Percentiles rank a stretch among this genome's conserved stretches.
Conservation (phyloP, 352 stramenopile genomes). For the Hyaloperonospora arabidopsidis region DNA sequence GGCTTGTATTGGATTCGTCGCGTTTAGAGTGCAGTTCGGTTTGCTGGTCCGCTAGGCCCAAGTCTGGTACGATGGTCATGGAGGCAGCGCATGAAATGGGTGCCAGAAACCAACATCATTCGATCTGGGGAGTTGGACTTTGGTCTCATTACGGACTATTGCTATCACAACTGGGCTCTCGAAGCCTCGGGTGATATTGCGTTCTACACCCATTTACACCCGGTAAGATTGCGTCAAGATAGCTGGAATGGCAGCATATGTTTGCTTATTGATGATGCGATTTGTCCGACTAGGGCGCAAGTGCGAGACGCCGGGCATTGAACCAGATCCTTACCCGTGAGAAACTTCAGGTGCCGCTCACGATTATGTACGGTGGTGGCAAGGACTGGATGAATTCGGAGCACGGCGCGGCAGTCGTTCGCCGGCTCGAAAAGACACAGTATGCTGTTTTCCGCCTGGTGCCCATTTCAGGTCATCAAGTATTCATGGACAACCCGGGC, state of each 20-base stretch:
- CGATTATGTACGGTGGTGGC: slow-evolving; percentile 70
- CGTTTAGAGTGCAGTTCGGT: slow-evolving; percentile 50
- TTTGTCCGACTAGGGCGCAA: slow-evolving; percentile 33
- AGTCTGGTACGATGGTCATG: slow-evolving; percentile 52
- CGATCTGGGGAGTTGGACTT: slow-evolving; percentile 63
- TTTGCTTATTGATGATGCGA: slow-evolving; percentile 5
- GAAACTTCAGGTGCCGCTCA: slow-evolving; percentile 58
- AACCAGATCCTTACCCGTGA: slow-evolving; percentile 42
- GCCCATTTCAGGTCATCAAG: slow-evolving; percentile 59
- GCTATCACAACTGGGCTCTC: slow-evolving; percentile 78
- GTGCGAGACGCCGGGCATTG: slow-evolving; percentile 42
- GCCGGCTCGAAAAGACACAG: slow-evolving; percentile 45
- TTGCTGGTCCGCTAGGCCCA: slow-evolving; percentile 50
- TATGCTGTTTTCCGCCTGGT: slow-evolving; percentile 66
- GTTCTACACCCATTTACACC: slow-evolving; percentile 70
- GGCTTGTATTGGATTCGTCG: slow-evolving; percentile 1
- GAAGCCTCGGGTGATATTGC: slow-evolving; percentile 62
- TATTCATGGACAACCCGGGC: slow-evolving; percentile 80
- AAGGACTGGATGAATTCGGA: slow-evolving; percentile 77
- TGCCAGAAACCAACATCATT: slow-evolving; percentile 62
- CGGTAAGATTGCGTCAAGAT: slow-evolving; percentile 24
- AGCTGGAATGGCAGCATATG: background rate
- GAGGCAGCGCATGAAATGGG: slow-evolving; percentile 49
- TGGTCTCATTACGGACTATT: slow-evolving; percentile 60
- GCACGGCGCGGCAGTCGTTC: slow-evolving; percentile 49